A percentile compares a stretch with the other conserved stretches of the same genome.
Evolutionary conservation across 768 basidiomycete genomes (phyloP).

Genomic region (Tricholoma bakamatsutake): DNA sequence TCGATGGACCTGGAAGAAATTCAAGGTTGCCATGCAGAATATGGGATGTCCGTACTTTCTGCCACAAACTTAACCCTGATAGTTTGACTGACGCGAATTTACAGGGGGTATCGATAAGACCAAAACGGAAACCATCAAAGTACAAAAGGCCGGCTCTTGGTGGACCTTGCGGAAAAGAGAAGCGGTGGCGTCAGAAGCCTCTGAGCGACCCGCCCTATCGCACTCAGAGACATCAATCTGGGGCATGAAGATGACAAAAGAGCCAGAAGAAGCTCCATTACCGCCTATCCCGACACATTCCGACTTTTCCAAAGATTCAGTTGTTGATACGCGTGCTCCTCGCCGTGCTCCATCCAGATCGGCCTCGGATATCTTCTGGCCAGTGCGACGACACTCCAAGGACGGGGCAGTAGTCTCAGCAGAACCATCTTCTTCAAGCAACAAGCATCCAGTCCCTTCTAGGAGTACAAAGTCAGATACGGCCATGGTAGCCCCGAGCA

Average conservation of each 20-base stretch:
- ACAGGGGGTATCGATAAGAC: slow-evolving; percentile 64
- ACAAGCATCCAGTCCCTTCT: slow-evolving; percentile 23
- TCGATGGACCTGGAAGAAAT: slow-evolving; percentile 81
- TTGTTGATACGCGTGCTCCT: slow-evolving; percentile 12
- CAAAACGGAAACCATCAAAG: slow-evolving; percentile 45
- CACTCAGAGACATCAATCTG: slow-evolving; percentile 7
- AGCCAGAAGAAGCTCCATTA: slow-evolving; percentile 5
- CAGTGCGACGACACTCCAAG: slow-evolving; percentile 11
- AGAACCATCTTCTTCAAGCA: slow-evolving; percentile 17
- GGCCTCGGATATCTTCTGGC: slow-evolving; percentile 19
- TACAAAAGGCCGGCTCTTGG: slow-evolving; percentile 15
- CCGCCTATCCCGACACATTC: slow-evolving; percentile 18
- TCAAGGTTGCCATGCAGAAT: slow-evolving; percentile 69
- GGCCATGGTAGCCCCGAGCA: slow-evolving; percentile 6
- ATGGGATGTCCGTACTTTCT: slow-evolving; percentile 64
- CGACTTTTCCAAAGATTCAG: slow-evolving; percentile 18
- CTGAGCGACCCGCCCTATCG: slow-evolving; percentile 9
- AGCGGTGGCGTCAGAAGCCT: not conserved
- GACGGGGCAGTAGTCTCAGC: slow-evolving; percentile 20
- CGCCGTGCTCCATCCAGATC: slow-evolving; percentile 12
- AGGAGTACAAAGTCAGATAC: slow-evolving; percentile 22
- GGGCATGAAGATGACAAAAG: slow-evolving; percentile 1
- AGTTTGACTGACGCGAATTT: not conserved
- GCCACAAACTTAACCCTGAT: not conserved
- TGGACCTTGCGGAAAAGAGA: slow-evolving; percentile 33